Conservation (phyloP, 2,329 filamentous ascomycete species). For the Thelonectria olida region DNA sequence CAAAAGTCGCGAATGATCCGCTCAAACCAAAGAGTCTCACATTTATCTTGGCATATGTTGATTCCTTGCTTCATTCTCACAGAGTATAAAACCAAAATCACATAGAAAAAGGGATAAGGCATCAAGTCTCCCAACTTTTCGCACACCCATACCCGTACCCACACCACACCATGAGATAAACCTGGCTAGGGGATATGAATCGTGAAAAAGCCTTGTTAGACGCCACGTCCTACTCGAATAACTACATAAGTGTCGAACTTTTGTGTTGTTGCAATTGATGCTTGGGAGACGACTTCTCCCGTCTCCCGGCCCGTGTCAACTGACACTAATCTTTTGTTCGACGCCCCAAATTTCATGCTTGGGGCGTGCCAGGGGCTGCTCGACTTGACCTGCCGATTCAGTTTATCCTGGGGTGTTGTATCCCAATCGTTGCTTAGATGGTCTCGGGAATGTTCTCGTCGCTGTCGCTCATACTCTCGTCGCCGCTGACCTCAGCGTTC, state of each 20-base stretch:
- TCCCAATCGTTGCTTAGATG: conserved; percentile 43
- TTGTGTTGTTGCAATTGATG: conserved; percentile 39
- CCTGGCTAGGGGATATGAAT: conserved; percentile 23
- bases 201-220: conserved; percentile 42
- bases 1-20: neutral
- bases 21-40: neutral
- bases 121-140: neutral
- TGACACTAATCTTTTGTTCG: conserved; percentile 40
- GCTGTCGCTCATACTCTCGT: conserved; percentile 95
- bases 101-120: neutral
- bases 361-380: conserved; percentile 26
- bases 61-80: neutral
- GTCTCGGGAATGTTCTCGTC: conserved; percentile 76
- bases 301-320: conserved; percentile 36
- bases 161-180: neutral
- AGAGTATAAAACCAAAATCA: neutral
- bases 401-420: conserved; percentile 24
- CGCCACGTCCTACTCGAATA: conserved; percentile 39
- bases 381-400: conserved; percentile 30
- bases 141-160: neutral
- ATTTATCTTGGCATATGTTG: neutral
- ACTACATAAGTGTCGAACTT: conserved; percentile 43
- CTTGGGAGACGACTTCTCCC: conserved; percentile 31
- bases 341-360: conserved; percentile 22
- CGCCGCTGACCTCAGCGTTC: conserved; percentile 97